Evolutionary conservation across 2,329 filamentous ascomycete genomes (phyloP).

Genomic region (Fusarium luffae): DNA sequence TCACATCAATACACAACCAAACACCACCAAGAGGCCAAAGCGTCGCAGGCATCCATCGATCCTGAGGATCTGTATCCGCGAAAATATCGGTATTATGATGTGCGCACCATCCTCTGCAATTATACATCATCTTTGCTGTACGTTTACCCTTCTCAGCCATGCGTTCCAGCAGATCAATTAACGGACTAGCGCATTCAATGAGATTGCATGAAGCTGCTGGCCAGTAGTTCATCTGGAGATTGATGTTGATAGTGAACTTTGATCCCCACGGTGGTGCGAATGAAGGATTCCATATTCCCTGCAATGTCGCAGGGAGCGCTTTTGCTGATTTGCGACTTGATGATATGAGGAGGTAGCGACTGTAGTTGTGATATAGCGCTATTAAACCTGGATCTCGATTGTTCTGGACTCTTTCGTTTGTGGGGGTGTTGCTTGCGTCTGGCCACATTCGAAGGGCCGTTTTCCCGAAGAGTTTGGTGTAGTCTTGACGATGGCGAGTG

Average conservation of each 20-base stretch:
- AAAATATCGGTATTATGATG: slow-evolving; percentile 56
- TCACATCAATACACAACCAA: slow-evolving; percentile 41
- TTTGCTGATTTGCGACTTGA: slow-evolving; percentile 39
- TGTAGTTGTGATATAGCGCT: slow-evolving; percentile 48
- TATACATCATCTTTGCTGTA: slow-evolving; percentile 52
- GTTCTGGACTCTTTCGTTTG: slow-evolving; percentile 29
- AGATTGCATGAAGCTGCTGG: slow-evolving; percentile 48
- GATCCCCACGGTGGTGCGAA: slow-evolving; percentile 55
- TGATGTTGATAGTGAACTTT: slow-evolving; percentile 64
- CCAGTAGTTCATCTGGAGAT: slow-evolving; percentile 66
- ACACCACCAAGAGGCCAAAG: slow-evolving; percentile 43
- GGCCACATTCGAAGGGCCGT: slow-evolving; percentile 38
- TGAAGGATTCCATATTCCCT: slow-evolving; percentile 52
- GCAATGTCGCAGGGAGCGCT: slow-evolving; percentile 48
- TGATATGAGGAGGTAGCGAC: slow-evolving; percentile 48
- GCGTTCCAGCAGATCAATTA: slow-evolving; percentile 50
- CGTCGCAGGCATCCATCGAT: slow-evolving; percentile 47
- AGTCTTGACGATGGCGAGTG: slow-evolving; percentile 37
- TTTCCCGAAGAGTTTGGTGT: slow-evolving; percentile 25
- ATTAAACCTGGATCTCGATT: slow-evolving; percentile 44
- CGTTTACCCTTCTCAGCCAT: slow-evolving; percentile 46
- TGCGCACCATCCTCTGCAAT: slow-evolving; percentile 51
- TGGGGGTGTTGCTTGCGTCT: slow-evolving; percentile 36
- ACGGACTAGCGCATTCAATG: slow-evolving; percentile 53
- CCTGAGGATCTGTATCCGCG: slow-evolving; percentile 53